Evolutionary conservation across 2,329 filamentous ascomycete genomes (phyloP), one percentile per base, ranked within the genome.

Genomic region (Cladophialophora carrionii): DNA sequence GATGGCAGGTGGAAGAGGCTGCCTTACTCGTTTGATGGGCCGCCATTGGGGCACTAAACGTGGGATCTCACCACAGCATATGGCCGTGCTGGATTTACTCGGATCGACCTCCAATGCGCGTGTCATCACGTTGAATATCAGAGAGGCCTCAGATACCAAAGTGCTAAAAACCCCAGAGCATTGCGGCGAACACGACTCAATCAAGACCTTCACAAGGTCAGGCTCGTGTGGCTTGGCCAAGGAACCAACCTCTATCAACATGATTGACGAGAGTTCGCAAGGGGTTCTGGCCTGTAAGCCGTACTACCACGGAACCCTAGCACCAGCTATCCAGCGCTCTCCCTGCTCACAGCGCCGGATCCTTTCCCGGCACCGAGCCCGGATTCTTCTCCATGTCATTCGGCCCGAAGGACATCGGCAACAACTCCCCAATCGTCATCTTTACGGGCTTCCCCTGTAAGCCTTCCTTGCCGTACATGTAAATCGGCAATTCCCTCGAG

Each of bases 391-490:
- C 76, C 70, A 84, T 69, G 65, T 80, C 78, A 63, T 82, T 80
- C 12, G 82, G 82, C n/a, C 82, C 82, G 73, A 85, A 85, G 67
- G 79, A 81, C 78, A 83, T 77, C 2, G 83, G 83, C 71, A 85
- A 72, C 64, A 85, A 68, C 73, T 91, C 83, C 69, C 87, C 86
- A 63, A 96, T 80, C 26, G 83, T 89, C 79, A 87, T 82, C 26
- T 91, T 86, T n/a, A 87, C 81, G 72, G 84, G 57, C 52, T 68
- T 53, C 5, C 64, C 67, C 3, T 62, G 57, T 37, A 70, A 85
- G 1, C 88, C 89, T 68, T 92, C 85, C 76, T 88, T 89, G 77
- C 96, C 92, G 78, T 96, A 96, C 94, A 98, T 96, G 76, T 96
- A 87, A 63, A 99, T 85, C 0, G 92, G 94, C 64, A 86, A 87